Evolutionary conservation across 208 protist genomes (phyloP), one percentile per base, ranked within the genome.

Genomic region (Angomonas desouzai): DNA sequence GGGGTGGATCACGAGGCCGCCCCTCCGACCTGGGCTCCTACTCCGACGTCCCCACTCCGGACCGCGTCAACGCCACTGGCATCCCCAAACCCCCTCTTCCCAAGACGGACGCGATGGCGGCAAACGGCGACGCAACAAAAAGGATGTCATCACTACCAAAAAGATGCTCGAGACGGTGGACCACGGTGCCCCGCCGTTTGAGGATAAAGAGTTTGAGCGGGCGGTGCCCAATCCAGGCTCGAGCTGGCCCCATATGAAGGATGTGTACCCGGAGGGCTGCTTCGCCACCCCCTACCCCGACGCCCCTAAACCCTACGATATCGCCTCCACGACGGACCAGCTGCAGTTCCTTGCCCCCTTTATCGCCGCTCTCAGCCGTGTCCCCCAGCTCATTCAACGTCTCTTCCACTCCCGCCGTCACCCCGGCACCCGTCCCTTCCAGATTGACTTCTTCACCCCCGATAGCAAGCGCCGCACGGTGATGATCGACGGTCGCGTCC

Each of bases 391-490:
- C 33, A 68, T 94, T 40, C 72, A 83, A 55, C 85, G 79, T 30
- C 65, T 94, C 48, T 76, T 94, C 25, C 77, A 64, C 4, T 81
- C 77, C 11, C 77, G 76, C 57, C 72, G 60, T 40, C 66, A 77
- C 36, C 83, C 83, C 22, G 68, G 83, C 16, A 83, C 81, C 57
- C 64, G 36, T 1, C 81, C 77, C 30, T 94, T 89, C 72, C 79
- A 74, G 16, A 92, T 92, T 51, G 62, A 77, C 48, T 94, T 94
- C 67, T 92, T 89, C 61, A 83, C 91, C 65, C 79, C 81, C 33
- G 66, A 89, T 66, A 89, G 83, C 70, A 87, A 79, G 49, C 88
- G 78, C 0, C 77, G 85, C 0, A 81, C 81, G 43, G 72, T 94
- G 7, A 76, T 85, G 30, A 77, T 92, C 62, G 88, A 94, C 69